Evolutionary conservation across 306 rosid genomes (phyloP), one percentile per base, ranked within the genome.

Genomic region (Cercis canadensis): DNA sequence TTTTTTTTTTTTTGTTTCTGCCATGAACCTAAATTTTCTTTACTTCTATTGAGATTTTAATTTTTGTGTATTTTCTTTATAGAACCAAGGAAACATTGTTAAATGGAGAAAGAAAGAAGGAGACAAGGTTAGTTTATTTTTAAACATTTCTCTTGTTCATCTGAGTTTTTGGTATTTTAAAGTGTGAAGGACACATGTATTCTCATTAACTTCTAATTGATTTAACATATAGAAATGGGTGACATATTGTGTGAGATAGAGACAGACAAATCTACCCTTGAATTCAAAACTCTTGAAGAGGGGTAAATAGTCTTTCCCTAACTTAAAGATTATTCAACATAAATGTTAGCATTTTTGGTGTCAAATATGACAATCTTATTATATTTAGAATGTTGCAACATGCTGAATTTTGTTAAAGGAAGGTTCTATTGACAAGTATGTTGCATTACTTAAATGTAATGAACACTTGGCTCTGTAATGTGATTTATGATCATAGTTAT

Each of bases 261-360:
- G 88, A 94, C 98, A 32, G 98, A 94, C 78, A 94, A 94, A 83
- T 97, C 98, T 65, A 94, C 98, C 62, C 79, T 94, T 70, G 98
- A 94, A 81, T 94, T 87, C 73, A 97, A 94, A 81, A 61, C 65
- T 70, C 94, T 94, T 71, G 98, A 94, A 82, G 98, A 94, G 86
- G 98, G 98, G 98, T 94, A 89, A 6, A 65, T 64, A 24, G 45
- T 70, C 74, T 82, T 82, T 87, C 72, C 72, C 57, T 79, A 40
- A 17, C 29, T 72, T 62, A 32, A 57, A 78, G 53, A 39, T 14
- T 18, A 44, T 67, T 52, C 18, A 14, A 45, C 65, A 51, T 67
- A 41, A 53, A 69, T 64, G 37, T 56, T n/a, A 59, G 37, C 60
- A 44, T 65, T 50, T 60, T 59, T 61, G 73, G 72, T 55, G 45